Conservation (phyloP, 306 rosid species). For the Vigna nakashimae region DNA sequence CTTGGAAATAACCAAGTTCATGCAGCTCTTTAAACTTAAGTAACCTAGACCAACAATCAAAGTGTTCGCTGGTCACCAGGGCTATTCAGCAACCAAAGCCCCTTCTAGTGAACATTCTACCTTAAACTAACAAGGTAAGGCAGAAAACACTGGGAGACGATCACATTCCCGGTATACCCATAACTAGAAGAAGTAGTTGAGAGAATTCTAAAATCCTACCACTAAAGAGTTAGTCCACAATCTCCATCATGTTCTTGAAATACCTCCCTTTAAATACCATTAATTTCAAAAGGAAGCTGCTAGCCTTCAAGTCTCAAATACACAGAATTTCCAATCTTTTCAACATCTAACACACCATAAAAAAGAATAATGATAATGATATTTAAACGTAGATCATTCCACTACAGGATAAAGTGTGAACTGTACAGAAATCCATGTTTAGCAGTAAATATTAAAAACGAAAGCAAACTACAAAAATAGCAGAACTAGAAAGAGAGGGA, state of each 20-base stretch:
- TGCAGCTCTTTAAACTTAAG: constrained; percentile 1
- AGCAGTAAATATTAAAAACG: background rate
- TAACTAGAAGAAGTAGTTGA: background rate
- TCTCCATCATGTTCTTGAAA: background rate
- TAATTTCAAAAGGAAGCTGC: constrained; percentile 1
- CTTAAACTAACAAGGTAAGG: background rate
- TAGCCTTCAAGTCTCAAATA: background rate
- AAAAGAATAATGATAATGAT: constrained; percentile 21
- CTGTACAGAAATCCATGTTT: constrained; percentile 16
- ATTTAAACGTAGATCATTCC: constrained; percentile 19
- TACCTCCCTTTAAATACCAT: background rate
- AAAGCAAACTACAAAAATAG: constrained; percentile 23
- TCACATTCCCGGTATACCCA: background rate
- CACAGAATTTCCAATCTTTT: background rate
- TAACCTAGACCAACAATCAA: background rate
- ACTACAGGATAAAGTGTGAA: constrained; percentile 19
- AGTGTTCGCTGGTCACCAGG: background rate
- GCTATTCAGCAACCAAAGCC: background rate
- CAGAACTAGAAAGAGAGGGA: constrained; percentile 32
- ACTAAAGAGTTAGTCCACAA: background rate
- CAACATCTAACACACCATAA: background rate
- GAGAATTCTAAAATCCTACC: constrained; percentile 1
- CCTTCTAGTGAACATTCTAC: background rate
- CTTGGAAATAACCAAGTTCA: background rate
- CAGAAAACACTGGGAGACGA: background rate